phyloP scores from a whole-genome alignment of 2,329 filamentous ascomycete species.

The Apiospora hydei region DNA sequence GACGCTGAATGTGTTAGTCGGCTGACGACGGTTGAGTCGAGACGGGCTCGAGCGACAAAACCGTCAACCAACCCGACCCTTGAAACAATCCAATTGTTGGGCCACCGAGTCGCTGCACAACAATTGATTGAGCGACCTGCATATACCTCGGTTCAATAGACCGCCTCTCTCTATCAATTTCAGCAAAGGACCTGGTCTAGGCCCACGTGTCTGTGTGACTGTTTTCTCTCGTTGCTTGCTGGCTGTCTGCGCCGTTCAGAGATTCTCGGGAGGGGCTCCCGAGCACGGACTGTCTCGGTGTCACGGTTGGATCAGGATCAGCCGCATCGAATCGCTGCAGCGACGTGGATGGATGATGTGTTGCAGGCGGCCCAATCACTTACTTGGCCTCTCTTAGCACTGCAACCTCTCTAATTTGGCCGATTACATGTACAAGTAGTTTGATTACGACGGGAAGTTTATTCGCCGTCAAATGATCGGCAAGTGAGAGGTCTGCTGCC shows the following conservation, averaged over 20 bases:
- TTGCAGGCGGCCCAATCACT: background rate
- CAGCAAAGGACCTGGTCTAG: constrained; percentile 4
- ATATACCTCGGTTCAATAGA: background rate
- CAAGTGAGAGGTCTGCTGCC: background rate
- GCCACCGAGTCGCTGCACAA: background rate
- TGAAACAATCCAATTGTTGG: background rate
- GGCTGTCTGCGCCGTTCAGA: background rate
- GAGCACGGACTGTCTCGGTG: constrained; percentile 8
- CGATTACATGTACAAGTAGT: background rate
- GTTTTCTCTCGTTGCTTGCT: background rate
- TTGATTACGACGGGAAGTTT: background rate
- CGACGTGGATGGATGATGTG: background rate
- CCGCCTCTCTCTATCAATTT: background rate
- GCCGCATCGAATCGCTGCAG: constrained; percentile 3
- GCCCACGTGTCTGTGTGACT: background rate
- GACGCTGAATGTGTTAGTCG: background rate
- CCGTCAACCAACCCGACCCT: background rate
- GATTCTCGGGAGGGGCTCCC: constrained; percentile 1
- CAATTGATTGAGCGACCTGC: background rate
- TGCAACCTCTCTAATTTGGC: background rate
- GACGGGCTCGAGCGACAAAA: background rate
- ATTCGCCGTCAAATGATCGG: background rate
- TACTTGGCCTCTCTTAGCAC: background rate
- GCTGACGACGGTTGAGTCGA: background rate
- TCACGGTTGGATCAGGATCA: constrained; percentile 11